A percentile compares a stretch with the other conserved stretches of the same genome.
phyloP scores from a whole-genome alignment of 495 filamentous ascomycete species.

The Lasiosphaeris hirsuta region DNA sequence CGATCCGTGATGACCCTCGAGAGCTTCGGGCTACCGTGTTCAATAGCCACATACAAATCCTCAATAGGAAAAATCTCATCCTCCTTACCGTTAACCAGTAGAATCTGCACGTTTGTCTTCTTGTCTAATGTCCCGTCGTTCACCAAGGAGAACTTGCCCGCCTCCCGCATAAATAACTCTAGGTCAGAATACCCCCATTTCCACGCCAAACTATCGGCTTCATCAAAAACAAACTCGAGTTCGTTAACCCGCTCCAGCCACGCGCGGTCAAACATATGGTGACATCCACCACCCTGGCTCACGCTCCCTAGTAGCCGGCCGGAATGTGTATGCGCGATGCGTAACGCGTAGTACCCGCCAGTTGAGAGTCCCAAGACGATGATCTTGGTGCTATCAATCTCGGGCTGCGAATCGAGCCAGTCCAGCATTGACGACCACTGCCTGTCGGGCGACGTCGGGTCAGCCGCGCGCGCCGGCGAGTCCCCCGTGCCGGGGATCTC shows the following conservation, averaged over 20 bases:
- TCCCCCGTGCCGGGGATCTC: constrained; percentile 78
- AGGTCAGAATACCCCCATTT: constrained; percentile 61
- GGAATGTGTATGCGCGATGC: constrained; percentile 63
- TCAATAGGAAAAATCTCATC: constrained; percentile 72
- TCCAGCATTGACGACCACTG: constrained; percentile 63
- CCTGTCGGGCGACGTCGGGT: constrained; percentile 44
- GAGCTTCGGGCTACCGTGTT: constrained; percentile 63
- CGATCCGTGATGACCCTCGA: constrained; percentile 39
- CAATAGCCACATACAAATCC: constrained; percentile 56
- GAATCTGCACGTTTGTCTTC: constrained; percentile 40
- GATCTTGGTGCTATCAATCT: constrained; percentile 54
- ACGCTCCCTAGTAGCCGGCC: constrained; percentile 55
- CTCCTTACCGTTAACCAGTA: constrained; percentile 65
- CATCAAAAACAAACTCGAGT: constrained; percentile 69
- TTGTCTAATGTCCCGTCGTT: constrained; percentile 59
- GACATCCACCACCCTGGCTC: constrained; percentile 61
- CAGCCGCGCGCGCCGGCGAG: constrained; percentile 54
- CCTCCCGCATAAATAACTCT: constrained; percentile 50
- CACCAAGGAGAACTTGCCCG: constrained; percentile 62
- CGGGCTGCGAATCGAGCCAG: constrained; percentile 50
- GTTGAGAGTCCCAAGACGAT: constrained; percentile 66
- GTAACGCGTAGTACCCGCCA: constrained; percentile 69
- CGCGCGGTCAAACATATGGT: constrained; percentile 60
- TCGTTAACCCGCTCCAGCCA: constrained; percentile 63
- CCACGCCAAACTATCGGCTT: constrained; percentile 57